Evolutionary conservation across 495 filamentous ascomycete genomes (phyloP), one percentile per base, ranked within the genome.

Genomic region (Neurospora intermedia): DNA sequence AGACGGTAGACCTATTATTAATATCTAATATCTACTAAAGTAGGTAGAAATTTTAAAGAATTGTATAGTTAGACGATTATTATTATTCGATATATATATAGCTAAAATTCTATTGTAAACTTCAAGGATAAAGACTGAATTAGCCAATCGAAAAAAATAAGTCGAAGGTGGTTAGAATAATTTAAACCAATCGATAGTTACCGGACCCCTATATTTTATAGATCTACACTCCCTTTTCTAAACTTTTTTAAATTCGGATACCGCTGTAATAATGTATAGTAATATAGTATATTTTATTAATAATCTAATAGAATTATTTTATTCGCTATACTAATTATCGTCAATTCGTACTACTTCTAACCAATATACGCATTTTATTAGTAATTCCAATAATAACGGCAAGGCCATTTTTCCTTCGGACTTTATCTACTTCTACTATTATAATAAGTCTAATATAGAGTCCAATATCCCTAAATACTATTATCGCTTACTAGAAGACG

Each of bases 151-250:
- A 0, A 45, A 45, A 6, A 16, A 45, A 45, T 16, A 45, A 45
- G 2, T n/a, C n/a, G n/a, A 45, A 45, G 15, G 0, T 3, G 4
- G 16, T 2, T 5, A 45, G 18, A 2, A 45, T 2, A 18, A 45
- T 45, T n/a, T 1, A 0, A 15, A 45, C 13, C 0, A 1, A 2
- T 43, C 6, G 2, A 43, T 0, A 0, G 42, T 43, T 5, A 0
- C 1, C 2, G 11, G 3, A 2, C 42, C 42, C 11, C 42, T 43
- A 15, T 43, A 43, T 43, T 43, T 43, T 16, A 45, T 45, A 45
- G 15, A 45, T 0, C 16, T n/a, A 16, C 6, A 45, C 6, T 45
- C 15, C 5, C 16, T 45, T 18, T 45, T 18, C 16, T 18, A 43
- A n/a, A 2, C 15, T 4, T 18, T 45, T 16, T 0, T 45, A 0